phyloP scores from a whole-genome alignment of 768 basidiomycete species.

The Tricholoma saponaceum region DNA sequence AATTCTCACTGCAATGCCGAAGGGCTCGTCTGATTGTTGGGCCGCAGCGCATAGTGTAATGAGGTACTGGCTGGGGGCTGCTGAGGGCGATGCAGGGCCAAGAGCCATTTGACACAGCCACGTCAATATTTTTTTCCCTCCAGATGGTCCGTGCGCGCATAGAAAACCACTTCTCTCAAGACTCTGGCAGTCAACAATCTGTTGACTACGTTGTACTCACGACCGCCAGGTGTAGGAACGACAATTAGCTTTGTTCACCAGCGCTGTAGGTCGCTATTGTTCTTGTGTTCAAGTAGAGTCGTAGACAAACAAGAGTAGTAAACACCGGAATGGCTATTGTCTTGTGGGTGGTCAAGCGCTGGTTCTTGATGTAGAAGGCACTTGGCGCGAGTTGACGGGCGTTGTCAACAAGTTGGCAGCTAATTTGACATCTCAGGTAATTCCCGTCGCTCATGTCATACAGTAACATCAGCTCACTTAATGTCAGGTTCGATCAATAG shows the following conservation, averaged over 20 bases:
- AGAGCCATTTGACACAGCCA: not conserved
- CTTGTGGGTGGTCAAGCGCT: slow-evolving; percentile 85
- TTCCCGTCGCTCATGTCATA: not conserved
- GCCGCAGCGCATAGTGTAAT: not conserved
- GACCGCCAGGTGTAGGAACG: not conserved
- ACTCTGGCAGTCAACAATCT: not conserved
- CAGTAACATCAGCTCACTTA: not conserved
- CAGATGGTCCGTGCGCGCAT: not conserved
- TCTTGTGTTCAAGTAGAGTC: too few species aligned
- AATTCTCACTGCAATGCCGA: not conserved
- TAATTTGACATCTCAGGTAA: slow-evolving; percentile 70
- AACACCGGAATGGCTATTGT: too few species aligned
- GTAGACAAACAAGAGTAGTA: too few species aligned
- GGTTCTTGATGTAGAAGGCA: slow-evolving; percentile 85
- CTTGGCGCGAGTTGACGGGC: slow-evolving; percentile 82
- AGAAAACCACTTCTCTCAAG: not conserved
- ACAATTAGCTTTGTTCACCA: too few species aligned
- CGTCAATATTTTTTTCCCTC: not conserved
- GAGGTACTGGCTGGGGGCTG: not conserved
- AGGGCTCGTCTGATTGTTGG: not conserved
- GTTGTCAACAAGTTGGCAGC: slow-evolving; percentile 81
- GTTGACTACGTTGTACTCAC: not conserved
- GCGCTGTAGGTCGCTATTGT: too few species aligned
- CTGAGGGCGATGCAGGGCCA: not conserved
- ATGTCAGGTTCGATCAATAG: slow-evolving; percentile 71